Evolutionary conservation across 768 basidiomycete genomes (phyloP).

Genomic region (Lentinula sp.): DNA sequence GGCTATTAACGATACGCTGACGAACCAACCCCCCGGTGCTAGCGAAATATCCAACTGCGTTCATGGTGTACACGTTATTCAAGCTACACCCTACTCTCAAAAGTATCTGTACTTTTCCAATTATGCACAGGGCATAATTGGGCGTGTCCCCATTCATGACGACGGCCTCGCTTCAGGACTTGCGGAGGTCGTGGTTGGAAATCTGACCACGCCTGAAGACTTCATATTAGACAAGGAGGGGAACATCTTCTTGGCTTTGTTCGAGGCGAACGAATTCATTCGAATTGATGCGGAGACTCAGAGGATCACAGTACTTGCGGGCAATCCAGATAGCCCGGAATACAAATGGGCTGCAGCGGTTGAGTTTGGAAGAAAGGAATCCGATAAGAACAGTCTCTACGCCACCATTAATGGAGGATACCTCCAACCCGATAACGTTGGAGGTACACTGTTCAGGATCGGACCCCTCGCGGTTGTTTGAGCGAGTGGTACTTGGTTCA

Average conservation of each 20-base stretch:
- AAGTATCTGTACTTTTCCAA: slow-evolving; percentile 4
- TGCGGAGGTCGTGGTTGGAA: neutral
- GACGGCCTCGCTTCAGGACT: neutral
- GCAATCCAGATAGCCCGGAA: neutral
- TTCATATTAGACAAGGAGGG: neutral
- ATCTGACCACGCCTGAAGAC: neutral
- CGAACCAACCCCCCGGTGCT: neutral
- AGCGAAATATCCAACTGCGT: neutral
- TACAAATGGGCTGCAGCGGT: slow-evolving; percentile 2
- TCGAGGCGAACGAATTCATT: neutral
- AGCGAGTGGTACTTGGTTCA: too few species aligned
- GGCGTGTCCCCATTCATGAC: neutral
- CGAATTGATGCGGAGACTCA: neutral
- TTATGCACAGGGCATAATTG: neutral
- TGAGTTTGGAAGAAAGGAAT: neutral
- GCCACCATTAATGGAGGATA: neutral
- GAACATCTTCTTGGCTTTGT: slow-evolving; percentile 1
- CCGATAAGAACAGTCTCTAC: neutral
- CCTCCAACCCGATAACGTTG: neutral
- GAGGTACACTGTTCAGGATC: neutral
- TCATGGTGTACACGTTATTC: neutral
- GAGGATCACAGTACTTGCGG: neutral
- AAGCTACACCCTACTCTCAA: neutral
- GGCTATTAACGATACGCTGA: neutral
- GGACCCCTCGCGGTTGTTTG: neutral